Evolutionary conservation across 1,139 yeast species (phyloP), one percentile per base, ranked within the genome.

Genomic region (Candida frijolesensis): DNA sequence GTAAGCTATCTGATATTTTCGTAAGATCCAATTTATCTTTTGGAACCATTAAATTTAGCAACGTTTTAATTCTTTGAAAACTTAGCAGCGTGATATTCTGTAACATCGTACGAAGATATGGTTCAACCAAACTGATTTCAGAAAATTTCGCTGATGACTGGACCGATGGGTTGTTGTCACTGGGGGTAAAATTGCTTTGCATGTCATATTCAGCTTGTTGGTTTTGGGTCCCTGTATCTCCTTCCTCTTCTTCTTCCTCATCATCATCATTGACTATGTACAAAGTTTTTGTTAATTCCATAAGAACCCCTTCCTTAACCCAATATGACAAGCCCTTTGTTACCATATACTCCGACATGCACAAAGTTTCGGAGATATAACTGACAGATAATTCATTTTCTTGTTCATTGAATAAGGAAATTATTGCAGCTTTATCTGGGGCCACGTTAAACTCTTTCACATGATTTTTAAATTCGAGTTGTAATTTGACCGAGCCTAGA

Each of bases 371-470:
- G 5, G 65, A 56, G 1, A 80, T 61, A 3, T 62, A 57, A n/a
- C 57, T 65, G 4, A 65, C 57, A 0, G 72, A 60, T 10, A 71
- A 50, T 25, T 60, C 65, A 16, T 62, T 62, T 10, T 58, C 57
- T 18, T 62, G 61, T 1, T 70, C 79, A 50, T 81, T 71, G 60
- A 89, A 88, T 38, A 79, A 65, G 16, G 74, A 67, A 16, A 89
- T 79, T 2, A 87, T 80, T 0, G 87, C 73, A 1, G 96, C 96
- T 56, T 85, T 84, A 32, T 82, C 87, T 0, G 96, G 86, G 0
- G 86, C 66, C 0, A 88, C 96, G 4, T 72, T 71, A 54, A 79
- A 77, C 1, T 62, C 61, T 16, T 71, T 51, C 0, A 59, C 63
- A 9, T 75, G 49, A 14, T 80, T 83, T 4, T 72, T 74, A 38